These are phyloP conservation scores for Sutorius eximius DNA, from an alignment of 1,284 basidiomycete species.

Conservation along the genomic window DNA sequence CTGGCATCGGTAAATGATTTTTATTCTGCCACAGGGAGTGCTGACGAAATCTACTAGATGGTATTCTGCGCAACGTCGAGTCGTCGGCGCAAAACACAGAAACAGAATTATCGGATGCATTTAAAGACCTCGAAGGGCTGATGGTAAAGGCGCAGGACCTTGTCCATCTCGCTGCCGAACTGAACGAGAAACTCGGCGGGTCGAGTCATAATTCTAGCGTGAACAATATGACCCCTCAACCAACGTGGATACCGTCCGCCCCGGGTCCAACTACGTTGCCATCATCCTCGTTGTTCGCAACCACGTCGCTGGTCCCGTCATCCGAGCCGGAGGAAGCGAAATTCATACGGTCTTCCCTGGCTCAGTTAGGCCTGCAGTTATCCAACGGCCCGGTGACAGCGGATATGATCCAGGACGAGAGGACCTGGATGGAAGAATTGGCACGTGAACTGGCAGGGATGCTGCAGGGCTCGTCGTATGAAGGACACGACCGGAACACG, in stretches of 20 bases:
- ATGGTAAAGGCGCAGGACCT: slow-evolving; percentile 93
- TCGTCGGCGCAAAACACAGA: slow-evolving; percentile 64
- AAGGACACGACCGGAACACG: slow-evolving; percentile 7
- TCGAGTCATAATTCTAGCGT: slow-evolving; percentile 36
- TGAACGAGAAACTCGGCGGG: slow-evolving; percentile 80
- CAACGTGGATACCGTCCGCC: slow-evolving; percentile 17
- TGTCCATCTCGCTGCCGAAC: slow-evolving; percentile 84
- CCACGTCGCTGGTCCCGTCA: slow-evolving; percentile 32
- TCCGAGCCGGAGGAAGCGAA: slow-evolving; percentile 77
- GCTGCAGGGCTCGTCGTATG: slow-evolving; percentile 51
- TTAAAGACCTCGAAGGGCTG: slow-evolving; percentile 88
- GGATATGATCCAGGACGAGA: slow-evolving; percentile 88
- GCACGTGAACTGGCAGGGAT: slow-evolving; percentile 82
- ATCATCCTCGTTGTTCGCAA: slow-evolving; percentile 26
- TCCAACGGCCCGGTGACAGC: slow-evolving; percentile 78
- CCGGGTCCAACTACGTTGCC: slow-evolving; percentile 17
- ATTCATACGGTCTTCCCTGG: slow-evolving; percentile 85
- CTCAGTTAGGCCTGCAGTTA: slow-evolving; percentile 83
- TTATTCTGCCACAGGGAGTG: background rate
- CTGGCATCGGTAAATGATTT: slow-evolving; percentile 29
- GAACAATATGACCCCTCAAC: background rate
- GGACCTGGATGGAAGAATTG: slow-evolving; percentile 77
- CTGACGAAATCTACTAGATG: slow-evolving; percentile 51
- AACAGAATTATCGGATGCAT: slow-evolving; percentile 73
- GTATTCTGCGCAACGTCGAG: slow-evolving; percentile 75